Conservation (phyloP, 2,329 filamentous ascomycete species). For the Aspergillus arachidicola region DNA sequence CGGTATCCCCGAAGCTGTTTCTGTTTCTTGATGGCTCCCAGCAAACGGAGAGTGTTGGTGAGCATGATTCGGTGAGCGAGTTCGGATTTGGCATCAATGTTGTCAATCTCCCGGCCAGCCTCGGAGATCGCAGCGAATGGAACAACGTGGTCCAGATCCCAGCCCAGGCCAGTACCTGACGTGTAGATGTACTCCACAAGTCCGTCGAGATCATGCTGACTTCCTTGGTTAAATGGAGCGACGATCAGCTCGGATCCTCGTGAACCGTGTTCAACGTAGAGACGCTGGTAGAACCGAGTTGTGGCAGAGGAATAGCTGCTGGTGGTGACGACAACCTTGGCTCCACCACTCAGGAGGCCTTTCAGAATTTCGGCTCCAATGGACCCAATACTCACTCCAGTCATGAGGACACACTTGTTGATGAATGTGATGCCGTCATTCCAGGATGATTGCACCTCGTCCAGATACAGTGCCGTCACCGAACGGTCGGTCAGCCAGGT, state of each 20-base stretch:
- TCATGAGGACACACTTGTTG: constrained; percentile 97
- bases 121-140: constrained; percentile 98
- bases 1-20: constrained; percentile 87
- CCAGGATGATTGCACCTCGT: constrained; percentile 87
- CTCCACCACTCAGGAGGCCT: constrained; percentile 92
- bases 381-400: constrained; percentile 93
- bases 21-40: constrained; percentile 87
- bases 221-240: constrained; percentile 98
- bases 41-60: constrained; percentile 89
- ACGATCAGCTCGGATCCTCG: constrained; percentile 96
- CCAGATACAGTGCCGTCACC: constrained; percentile 87
- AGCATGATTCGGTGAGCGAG: constrained; percentile 98
- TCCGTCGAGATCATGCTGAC: constrained; percentile 95
- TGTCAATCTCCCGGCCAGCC: constrained; percentile 95
- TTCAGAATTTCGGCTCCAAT: constrained; percentile 97
- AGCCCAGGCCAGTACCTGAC: constrained; percentile 90
- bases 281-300: constrained; percentile 98
- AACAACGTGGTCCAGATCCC: constrained; percentile 95
- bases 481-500: constrained; percentile 99
- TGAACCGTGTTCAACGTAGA: constrained; percentile 93
- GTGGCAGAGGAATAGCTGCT: constrained; percentile 95
- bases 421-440: constrained; percentile 86
- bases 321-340: constrained; percentile 94
- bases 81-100: constrained; percentile 95
- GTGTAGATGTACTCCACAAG: constrained; percentile 97